These are phyloP conservation scores for Pogostemon cablin DNA, from an alignment of 257 asterid genomes.

Conservation along the genomic window DNA sequence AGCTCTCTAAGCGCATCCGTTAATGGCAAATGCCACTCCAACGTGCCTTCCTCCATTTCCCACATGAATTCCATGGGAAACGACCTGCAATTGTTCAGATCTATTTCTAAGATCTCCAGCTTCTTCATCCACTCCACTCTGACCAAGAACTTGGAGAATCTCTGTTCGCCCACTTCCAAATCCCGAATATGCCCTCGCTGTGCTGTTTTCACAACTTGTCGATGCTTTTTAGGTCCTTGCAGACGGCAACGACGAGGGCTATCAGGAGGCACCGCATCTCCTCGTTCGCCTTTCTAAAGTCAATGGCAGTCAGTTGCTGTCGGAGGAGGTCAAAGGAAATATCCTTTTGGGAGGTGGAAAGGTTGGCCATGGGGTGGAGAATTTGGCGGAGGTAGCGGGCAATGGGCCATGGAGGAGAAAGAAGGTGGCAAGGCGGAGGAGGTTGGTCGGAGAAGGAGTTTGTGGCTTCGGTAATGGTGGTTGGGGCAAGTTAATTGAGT, in stretches of 20 bases:
- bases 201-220: conserved; percentile 69
- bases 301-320: conserved; percentile 45
- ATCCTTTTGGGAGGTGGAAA: conserved; percentile 37
- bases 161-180: conserved; percentile 53
- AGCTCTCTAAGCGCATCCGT: no score
- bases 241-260: conserved; percentile 67
- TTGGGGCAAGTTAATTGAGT: conserved; percentile 48
- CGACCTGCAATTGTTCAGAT: conserved; percentile 71
- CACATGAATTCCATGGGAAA: conserved; percentile 70
- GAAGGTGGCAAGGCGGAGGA: conserved; percentile 28
- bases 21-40: no score
- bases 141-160: conserved; percentile 30
- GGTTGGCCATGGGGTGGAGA: conserved; percentile 44
- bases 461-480: conserved; percentile 21
- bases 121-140: conserved; percentile 48
- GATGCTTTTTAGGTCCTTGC: conserved; percentile 57
- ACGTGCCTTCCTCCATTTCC: no score
- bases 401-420: conserved; percentile 19
- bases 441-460: conserved; percentile 44
- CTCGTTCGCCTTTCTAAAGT: conserved; percentile 85
- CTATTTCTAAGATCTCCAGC: conserved; percentile 48
- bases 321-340: conserved; percentile 58
- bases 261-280: conserved; percentile 90
- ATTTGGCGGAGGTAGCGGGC: conserved; percentile 33
- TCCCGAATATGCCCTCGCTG: conserved; percentile 67